Percentiles rank a stretch among this genome's conserved stretches.
Conservation (phyloP, 805 yeast species). For the Zygoascus bituminiphila region DNA sequence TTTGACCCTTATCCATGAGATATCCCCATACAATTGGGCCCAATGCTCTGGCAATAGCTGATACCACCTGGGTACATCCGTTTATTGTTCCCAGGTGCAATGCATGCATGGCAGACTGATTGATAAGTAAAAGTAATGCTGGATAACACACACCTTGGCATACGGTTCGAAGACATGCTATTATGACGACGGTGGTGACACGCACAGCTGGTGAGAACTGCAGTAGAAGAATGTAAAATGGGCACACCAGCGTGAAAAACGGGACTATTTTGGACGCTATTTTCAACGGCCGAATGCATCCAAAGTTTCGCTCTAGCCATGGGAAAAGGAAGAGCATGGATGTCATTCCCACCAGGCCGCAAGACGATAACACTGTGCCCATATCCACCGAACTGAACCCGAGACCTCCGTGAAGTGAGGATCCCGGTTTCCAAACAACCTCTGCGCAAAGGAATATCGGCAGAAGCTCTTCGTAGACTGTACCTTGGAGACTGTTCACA, state of each 20-base stretch:
- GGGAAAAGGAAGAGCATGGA: conserved; percentile 46
- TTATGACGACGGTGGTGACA: conserved; percentile 18
- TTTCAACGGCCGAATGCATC: conserved; percentile 39
- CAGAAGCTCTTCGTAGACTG: conserved; percentile 45
- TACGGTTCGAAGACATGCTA: conserved; percentile 32
- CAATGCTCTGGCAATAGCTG: conserved; percentile 46
- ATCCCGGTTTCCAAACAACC: conserved; percentile 7
- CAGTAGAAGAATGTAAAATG: conserved; percentile 39
- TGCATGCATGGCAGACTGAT: conserved; percentile 44
- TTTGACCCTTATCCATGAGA: conserved; percentile 33
- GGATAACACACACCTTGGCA: conserved; percentile 45
- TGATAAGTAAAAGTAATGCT: conserved; percentile 44
- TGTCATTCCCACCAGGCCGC: conserved; percentile 47
- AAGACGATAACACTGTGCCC: conserved; percentile 42
- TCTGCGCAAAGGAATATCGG: conserved; percentile 44
- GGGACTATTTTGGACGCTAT: conserved; percentile 37
- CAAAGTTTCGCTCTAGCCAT: conserved; percentile 39
- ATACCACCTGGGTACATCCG: conserved; percentile 45
- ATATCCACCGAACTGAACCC: conserved; percentile 40
- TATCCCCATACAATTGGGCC: conserved; percentile 54
- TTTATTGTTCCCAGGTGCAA: conserved; percentile 50
- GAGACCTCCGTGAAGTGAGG: conserved; percentile 39
- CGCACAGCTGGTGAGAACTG: conserved; percentile 15
- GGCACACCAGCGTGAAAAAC: conserved; percentile 37
- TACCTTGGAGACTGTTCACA: conserved; percentile 35